These are phyloP conservation scores for Citrus australasica DNA, from an alignment of 345 rosid species.

Conservation along the genomic window DNA sequence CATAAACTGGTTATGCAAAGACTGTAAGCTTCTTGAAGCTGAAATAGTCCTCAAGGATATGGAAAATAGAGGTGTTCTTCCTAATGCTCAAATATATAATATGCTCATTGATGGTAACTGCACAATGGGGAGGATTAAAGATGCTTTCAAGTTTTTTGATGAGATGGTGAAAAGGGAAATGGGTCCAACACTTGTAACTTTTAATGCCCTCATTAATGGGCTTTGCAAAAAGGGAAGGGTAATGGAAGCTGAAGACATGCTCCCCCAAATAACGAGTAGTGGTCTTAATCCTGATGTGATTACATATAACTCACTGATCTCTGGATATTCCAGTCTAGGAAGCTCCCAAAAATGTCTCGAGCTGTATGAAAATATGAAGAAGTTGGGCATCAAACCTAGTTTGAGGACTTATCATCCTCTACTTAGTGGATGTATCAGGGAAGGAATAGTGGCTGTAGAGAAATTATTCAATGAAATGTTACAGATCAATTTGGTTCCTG, in stretches of 20 bases:
- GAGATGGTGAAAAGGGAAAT: constrained; percentile 56
- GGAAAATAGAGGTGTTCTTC: constrained; percentile 53
- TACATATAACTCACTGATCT: constrained; percentile 69
- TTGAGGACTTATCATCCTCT: constrained; percentile 58
- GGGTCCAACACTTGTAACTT: constrained; percentile 60
- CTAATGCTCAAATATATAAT: constrained; percentile 65
- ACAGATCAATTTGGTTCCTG: constrained; percentile 48
- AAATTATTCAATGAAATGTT: constrained; percentile 53
- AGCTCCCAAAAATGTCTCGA: constrained; percentile 50
- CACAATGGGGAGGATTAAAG: constrained; percentile 46
- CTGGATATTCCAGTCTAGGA: constrained; percentile 55
- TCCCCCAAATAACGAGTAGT: constrained; percentile 40
- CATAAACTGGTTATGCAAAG: constrained; percentile 65
- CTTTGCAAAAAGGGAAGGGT: constrained; percentile 54
- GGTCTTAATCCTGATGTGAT: constrained; percentile 63
- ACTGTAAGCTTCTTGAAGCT: constrained; percentile 72
- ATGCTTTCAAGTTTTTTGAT: constrained; percentile 57
- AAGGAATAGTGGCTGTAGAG: constrained; percentile 43
- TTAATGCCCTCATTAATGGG: constrained; percentile 67
- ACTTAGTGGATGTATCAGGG: constrained; percentile 45
- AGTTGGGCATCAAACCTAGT: constrained; percentile 50
- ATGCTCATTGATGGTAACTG: constrained; percentile 66
- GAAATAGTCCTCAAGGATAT: constrained; percentile 62
- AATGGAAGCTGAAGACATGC: constrained; percentile 61
- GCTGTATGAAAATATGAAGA: constrained; percentile 64